A percentile compares a stretch with the other conserved stretches of the same genome.
Evolutionary conservation across 2,329 filamentous ascomycete species (phyloP).

Genomic region (Bipolaris gigantea): DNA sequence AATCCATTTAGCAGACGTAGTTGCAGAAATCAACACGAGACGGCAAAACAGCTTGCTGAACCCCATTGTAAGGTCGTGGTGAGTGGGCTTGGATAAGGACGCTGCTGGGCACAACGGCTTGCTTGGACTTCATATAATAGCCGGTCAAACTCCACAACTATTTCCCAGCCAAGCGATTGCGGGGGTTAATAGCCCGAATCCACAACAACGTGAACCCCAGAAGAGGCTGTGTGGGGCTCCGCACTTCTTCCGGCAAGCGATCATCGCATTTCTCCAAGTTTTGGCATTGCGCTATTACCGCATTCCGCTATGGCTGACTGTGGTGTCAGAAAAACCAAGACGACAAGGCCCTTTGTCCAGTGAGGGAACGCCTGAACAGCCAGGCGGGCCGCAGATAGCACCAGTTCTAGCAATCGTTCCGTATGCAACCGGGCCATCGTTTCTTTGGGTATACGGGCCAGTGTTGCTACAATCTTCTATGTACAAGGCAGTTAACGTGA

Average conservation of each 20-base stretch:
- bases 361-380: slow-evolving; percentile 1
- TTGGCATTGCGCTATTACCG: slow-evolving; percentile 14
- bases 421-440: neutral
- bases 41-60: slow-evolving; percentile 23
- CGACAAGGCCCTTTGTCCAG: neutral
- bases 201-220: slow-evolving; percentile 21
- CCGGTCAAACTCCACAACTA: slow-evolving; percentile 12
- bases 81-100: slow-evolving; percentile 3
- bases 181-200: slow-evolving; percentile 28
- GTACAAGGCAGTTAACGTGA: neutral
- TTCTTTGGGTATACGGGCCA: neutral
- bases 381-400: neutral
- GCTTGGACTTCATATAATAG: slow-evolving; percentile 29
- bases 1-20: slow-evolving; percentile 56
- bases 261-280: slow-evolving; percentile 28
- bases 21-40: slow-evolving; percentile 27
- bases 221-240: slow-evolving; percentile 29
- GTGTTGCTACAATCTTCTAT: neutral
- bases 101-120: slow-evolving; percentile 3
- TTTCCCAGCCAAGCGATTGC: slow-evolving; percentile 30
- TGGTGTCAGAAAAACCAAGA: slow-evolving; percentile 24
- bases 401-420: neutral
- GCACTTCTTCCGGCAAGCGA: slow-evolving; percentile 14
- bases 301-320: slow-evolving; percentile 5
- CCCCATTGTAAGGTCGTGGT: slow-evolving; percentile 16